Evolutionary conservation across 495 filamentous ascomycete genomes (phyloP), one percentile per base, ranked within the genome.

Genomic region (Annulohypoxylon maeteangense): DNA sequence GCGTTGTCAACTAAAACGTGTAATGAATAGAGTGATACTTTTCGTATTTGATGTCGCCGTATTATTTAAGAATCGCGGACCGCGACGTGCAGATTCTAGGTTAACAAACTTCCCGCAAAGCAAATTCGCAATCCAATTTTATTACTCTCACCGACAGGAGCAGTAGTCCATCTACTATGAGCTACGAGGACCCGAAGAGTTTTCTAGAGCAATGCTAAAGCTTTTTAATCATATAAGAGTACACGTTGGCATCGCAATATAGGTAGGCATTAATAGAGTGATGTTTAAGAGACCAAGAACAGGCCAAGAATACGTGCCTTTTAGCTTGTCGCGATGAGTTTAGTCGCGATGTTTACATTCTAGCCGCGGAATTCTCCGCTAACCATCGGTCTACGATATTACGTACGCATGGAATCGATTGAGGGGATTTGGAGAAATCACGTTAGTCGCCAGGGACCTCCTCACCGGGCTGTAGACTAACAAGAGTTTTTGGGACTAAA

Each of bases 401-500:
- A 29, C 27, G 27, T 6, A 29, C 3, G 27, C 7, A 36, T 36
- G 7, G 32, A 42, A 42, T 7, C 14, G 16, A 16, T 14, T 51
- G 47, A 27, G 23, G 23, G 23, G 23, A 6, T 51, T 51, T 51
- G 47, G 47, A 29, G 47, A n/a, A 51, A 25, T 23, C 12, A 27
- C 4, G 23, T 23, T 25, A 23, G 23, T 4, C 47, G 25, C 8
- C 45, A 1, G 12, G 20, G 22, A 18, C 14, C 29, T 23, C 18
- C 53, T 38, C 53, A 36, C 16, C 16, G 20, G 16, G 32, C 7
- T 8, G 12, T 12, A 25, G 23, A 11, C 31, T 31, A 36, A 22
- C 45, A 59, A 55, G 54, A 59, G 53, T 64, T 64, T 64, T 20
- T 50, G 50, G 18, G 44, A 36, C 45, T 47, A 62, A 23, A 23